A percentile compares a stretch with the other conserved stretches of the same genome.
Evolutionary conservation across 768 basidiomycete species (phyloP).

Genomic region (Heimioporus sp.): DNA sequence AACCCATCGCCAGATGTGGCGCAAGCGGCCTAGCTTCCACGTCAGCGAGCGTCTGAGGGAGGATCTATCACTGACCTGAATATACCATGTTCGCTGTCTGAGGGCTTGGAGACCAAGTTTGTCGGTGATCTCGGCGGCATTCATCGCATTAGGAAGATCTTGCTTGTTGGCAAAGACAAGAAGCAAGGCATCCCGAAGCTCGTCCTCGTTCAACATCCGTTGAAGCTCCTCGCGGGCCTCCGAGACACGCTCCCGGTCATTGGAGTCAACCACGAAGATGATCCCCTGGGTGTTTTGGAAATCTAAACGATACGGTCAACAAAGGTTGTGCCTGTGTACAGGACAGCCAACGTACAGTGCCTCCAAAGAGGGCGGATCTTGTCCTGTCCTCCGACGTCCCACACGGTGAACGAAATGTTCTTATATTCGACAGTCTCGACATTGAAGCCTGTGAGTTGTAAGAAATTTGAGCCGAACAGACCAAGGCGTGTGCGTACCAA

Average conservation of each 20-base stretch:
- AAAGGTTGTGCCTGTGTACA: conserved; percentile 5
- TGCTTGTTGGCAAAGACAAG: conserved; percentile 99
- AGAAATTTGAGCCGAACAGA: not conserved
- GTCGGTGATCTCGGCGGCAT: conserved; percentile 98
- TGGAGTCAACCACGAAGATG: conserved; percentile 99
- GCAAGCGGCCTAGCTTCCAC: conserved; percentile 76
- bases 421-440: conserved; percentile 99
- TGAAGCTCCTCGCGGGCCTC: conserved; percentile 99
- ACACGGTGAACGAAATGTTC: conserved; percentile 99
- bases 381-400: conserved; percentile 99
- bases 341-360: conserved; percentile 77
- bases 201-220: conserved; percentile 99
- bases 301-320: conserved; percentile 51
- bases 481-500: conserved; percentile 61
- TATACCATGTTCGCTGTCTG: conserved; percentile 97
- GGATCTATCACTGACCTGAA: conserved; percentile 60
- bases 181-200: conserved; percentile 96
- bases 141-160: conserved; percentile 99
- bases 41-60: conserved; percentile 5
- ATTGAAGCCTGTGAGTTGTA: conserved; percentile 81
- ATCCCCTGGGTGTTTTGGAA: conserved; percentile 99
- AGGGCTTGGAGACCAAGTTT: conserved; percentile 98
- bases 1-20: conserved; percentile 98
- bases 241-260: conserved; percentile 98
- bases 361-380: conserved; percentile 99